phyloP scores from a whole-genome alignment of 1,139 yeast genomes.

The Zygotorulaspora mrakii region DNA sequence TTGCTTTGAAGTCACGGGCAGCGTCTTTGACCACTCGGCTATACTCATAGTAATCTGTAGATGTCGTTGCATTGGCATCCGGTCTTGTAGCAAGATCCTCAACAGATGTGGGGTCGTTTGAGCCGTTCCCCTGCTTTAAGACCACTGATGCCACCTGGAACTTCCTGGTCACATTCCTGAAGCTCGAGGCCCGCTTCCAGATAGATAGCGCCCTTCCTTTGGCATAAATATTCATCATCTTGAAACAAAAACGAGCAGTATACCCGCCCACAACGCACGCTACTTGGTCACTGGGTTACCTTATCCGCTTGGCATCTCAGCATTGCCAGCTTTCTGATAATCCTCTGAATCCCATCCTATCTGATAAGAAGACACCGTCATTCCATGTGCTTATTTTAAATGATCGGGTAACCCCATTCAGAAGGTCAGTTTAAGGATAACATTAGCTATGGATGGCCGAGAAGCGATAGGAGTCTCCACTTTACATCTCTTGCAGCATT shows the following conservation, averaged over 20 bases:
- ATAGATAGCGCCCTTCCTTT: not conserved
- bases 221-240: not conserved
- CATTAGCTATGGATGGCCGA: too few species aligned
- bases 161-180: slow-evolving; percentile 4
- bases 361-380: too few species aligned
- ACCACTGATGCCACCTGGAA: slow-evolving; percentile 3
- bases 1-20: slow-evolving; percentile 48
- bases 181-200: not conserved
- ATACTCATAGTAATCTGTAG: slow-evolving; percentile 25
- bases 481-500: too few species aligned
- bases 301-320: too few species aligned
- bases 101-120: slow-evolving; percentile 12
- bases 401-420: not conserved
- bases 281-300: too few species aligned
- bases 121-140: slow-evolving; percentile 4
- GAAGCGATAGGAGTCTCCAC: too few species aligned
- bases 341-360: too few species aligned
- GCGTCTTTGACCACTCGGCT: slow-evolving; percentile 20
- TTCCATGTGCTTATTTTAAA: not conserved
- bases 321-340: too few species aligned
- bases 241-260: not conserved
- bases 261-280: not conserved
- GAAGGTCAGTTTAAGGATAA: too few species aligned
- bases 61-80: slow-evolving; percentile 25
- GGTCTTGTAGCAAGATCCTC: slow-evolving; percentile 27